Conservation (phyloP, 345 rosid species). For the Stellera chamaejasme region DNA sequence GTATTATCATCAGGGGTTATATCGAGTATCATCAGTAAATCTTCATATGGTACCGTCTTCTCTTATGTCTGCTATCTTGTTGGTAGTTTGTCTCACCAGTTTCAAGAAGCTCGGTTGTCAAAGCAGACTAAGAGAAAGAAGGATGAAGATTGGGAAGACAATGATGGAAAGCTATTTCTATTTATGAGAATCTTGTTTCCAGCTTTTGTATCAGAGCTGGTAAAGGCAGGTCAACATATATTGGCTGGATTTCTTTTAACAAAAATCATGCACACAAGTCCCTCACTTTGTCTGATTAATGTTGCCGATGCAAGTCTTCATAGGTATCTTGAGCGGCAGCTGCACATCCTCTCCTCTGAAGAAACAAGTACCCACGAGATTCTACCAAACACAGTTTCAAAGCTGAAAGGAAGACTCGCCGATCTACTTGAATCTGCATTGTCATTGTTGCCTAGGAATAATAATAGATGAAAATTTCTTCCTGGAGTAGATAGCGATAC, state of each 20-base stretch:
- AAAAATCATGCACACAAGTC: conserved; percentile 72
- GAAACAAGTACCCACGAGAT: conserved; percentile 17
- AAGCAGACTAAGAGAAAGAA: conserved; percentile 15
- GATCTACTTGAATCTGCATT: conserved; percentile 45
- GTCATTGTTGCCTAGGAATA: conserved; percentile 26
- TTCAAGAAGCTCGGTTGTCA: conserved; percentile 48
- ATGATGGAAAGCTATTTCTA: conserved; percentile 17
- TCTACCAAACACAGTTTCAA: conserved; percentile 38
- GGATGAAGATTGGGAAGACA: conserved; percentile 14
- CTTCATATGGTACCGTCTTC: conserved; percentile 42
- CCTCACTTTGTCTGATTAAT: conserved; percentile 55
- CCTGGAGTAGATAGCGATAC: no score
- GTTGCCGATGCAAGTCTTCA: conserved; percentile 58
- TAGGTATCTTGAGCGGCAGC: conserved; percentile 56
- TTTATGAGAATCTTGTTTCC: conserved; percentile 66
- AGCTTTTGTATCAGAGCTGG: conserved; percentile 56
- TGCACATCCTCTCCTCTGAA: conserved; percentile 26
- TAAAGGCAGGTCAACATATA: conserved; percentile 57
- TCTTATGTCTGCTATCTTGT: conserved; percentile 61
- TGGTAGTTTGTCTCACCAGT: conserved; percentile 57
- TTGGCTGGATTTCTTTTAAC: conserved; percentile 75
- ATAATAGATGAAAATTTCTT: background rate
- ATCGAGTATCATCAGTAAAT: conserved; percentile 33
- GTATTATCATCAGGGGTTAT: conserved; percentile 53
- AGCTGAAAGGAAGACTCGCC: conserved; percentile 33